Base-by-base conservation (phyloP, 306 rosid species). In the Lupinus albus region DNA sequence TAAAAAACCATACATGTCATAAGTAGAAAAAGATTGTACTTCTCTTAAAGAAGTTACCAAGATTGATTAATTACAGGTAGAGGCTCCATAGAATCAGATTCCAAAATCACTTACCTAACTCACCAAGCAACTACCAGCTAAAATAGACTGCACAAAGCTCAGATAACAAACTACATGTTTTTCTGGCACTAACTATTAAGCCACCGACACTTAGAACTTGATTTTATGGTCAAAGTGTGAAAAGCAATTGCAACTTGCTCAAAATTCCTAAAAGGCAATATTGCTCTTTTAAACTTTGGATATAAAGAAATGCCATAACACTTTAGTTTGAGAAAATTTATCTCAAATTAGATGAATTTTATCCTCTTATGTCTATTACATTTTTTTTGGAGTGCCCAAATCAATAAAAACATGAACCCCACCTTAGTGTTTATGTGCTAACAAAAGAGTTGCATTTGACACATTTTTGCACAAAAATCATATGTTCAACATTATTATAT, bases 21-120 rank as follows among this genome's bases (percentile, higher is more conserved):
- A 39, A 39, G 45, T 39, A 39, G 11, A 39, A 39, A 3, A 39
- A 39, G n/a, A 10, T 39, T 39, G 9, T 39, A 39, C 45, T 10
- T 39, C 45, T 39, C 12, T 39, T 9, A 39, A 12, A 56, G 58
- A 65, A 35, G 7, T 64, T 72, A 53, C 10, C 49, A 67, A 60
- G 48, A 78, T 67, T 67, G 78, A 59, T 59, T 60, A 66, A 60
- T 72, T 72, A 78, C 53, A 12, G 66, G 66, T 66, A 65, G 38
- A 49, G 60, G 56, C 50, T 71, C 77, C 44, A 38, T 16, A 38
- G 73, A 49, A 71, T 78, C 81, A 49, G 78, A 78, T 72, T 78
- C 70, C 46, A 42, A 67, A 25, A 78, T 72, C 82, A 67, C 56
- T 59, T 72, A 8, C 61, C 67, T 47, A 72, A 51, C 41, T 48